Evolutionary conservation across 192 early-diverging fungal species (phyloP).

Genomic region (Phlyctochytrium arcticum): DNA sequence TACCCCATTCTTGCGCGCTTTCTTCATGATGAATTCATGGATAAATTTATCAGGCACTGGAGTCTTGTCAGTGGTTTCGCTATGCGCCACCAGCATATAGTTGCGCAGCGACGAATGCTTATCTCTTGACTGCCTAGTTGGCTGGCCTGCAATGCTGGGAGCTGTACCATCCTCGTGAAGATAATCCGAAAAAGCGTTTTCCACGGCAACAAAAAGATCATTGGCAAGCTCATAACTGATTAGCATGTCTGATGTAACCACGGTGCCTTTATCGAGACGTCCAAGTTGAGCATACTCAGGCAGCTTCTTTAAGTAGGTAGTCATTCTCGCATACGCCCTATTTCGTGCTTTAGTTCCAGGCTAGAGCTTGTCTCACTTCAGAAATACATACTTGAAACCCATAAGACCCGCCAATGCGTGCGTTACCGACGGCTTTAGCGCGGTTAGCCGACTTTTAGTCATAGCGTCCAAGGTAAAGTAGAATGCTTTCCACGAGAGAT

Average conservation of each 20-base stretch:
- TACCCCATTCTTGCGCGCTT: not conserved
- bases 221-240: constrained; percentile 16
- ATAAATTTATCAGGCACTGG: not conserved
- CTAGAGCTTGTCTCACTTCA: too few relatives aligned
- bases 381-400: constrained; percentile 21
- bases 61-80: too few relatives aligned
- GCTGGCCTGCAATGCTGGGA: not conserved
- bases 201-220: constrained; percentile 11
- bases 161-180: not conserved
- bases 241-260: not conserved
- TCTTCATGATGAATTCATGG: constrained; percentile 11
- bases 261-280: not conserved
- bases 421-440: not conserved
- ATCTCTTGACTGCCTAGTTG: not conserved
- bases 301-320: constrained; percentile 14
- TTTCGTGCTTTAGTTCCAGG: too few relatives aligned
- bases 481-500: constrained; percentile 12
- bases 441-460: not conserved
- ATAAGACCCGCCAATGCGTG: not conserved
- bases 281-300: constrained; percentile 15
- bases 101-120: constrained; percentile 7
- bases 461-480: not conserved
- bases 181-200: constrained; percentile 10
- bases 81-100: too few relatives aligned
- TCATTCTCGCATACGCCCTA: constrained; percentile 11